phyloP scores from a whole-genome alignment of 345 rosid genomes.

The Kernera saxatilis region DNA sequence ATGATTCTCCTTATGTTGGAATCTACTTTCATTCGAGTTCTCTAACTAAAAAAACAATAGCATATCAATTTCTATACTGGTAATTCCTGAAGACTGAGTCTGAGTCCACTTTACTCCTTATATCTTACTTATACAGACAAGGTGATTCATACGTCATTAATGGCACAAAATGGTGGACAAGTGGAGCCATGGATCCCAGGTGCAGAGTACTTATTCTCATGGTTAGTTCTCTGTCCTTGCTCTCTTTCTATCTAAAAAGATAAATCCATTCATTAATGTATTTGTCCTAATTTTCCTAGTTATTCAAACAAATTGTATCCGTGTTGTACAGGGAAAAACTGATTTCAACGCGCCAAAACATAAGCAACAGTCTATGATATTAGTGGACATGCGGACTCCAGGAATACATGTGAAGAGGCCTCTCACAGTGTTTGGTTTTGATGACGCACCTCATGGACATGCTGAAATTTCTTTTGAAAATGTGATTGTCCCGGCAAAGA shows the following conservation, averaged over 20 bases:
- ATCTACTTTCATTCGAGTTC: conserved; percentile 1
- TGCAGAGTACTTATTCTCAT: conserved; percentile 89
- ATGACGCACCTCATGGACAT: conserved; percentile 99
- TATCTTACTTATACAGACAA: conserved; percentile 44
- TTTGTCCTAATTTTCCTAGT: not conserved
- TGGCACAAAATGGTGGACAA: conserved; percentile 99
- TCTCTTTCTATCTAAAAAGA: not conserved
- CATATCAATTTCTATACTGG: not conserved
- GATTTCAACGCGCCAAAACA: conserved; percentile 74
- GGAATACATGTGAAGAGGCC: conserved; percentile 79
- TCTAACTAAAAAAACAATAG: not conserved
- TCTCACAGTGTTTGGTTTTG: conserved; percentile 82
- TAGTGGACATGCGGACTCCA: conserved; percentile 73
- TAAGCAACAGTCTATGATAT: conserved; percentile 95
- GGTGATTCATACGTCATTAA: conserved; percentile 79
- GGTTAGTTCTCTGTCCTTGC: conserved; percentile 50
- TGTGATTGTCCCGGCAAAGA: conserved; percentile 72
- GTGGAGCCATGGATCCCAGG: conserved; percentile 99
- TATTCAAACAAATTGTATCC: not conserved
- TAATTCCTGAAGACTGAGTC: not conserved
- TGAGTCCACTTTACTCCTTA: not conserved
- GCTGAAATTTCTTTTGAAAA: conserved; percentile 79
- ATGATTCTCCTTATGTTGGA: not conserved
- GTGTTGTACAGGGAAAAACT: conserved; percentile 71
- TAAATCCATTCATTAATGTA: not conserved